These are phyloP conservation scores for Rhizopus microsporus DNA, from an alignment of 371 early-diverging fungal species.

Conservation along the genomic window DNA sequence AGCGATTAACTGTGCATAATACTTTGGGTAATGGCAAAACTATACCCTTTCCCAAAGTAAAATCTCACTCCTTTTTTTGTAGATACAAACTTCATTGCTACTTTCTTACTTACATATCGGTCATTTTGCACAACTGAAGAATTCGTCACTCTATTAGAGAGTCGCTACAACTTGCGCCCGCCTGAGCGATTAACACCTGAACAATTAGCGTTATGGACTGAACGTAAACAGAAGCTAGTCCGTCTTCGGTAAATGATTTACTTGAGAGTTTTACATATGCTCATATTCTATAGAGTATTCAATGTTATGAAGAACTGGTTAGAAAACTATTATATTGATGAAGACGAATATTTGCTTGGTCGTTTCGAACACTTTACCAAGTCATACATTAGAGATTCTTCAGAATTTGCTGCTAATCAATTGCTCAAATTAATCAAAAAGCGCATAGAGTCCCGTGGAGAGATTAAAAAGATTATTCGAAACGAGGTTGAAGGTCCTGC, in stretches of 20 bases:
- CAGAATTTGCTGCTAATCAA: slow-evolving; percentile 70
- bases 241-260: slow-evolving; percentile 61
- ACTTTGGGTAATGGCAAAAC: slow-evolving; percentile 35
- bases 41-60: background rate
- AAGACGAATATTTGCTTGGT: slow-evolving; percentile 64
- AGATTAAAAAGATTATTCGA: slow-evolving; percentile 62
- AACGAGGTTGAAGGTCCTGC: slow-evolving; percentile 63
- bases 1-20: slow-evolving; percentile 88
- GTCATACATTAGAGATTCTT: slow-evolving; percentile 70
- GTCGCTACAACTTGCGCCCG: slow-evolving; percentile 73
- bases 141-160: slow-evolving; percentile 67
- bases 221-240: slow-evolving; percentile 80
- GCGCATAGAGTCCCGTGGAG: slow-evolving; percentile 55
- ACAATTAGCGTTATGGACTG: slow-evolving; percentile 78
- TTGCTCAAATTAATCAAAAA: slow-evolving; percentile 70
- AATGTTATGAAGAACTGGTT: slow-evolving; percentile 92
- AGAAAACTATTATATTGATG: slow-evolving; percentile 80
- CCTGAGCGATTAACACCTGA: slow-evolving; percentile 66
- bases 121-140: slow-evolving; percentile 81
- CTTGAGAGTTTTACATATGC: background rate
- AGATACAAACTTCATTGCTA: slow-evolving; percentile 76
- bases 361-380: slow-evolving; percentile 76
- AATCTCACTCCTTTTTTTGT: slow-evolving; percentile 2
- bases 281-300: slow-evolving; percentile 57
- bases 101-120: slow-evolving; percentile 88